Evolutionary conservation across 768 basidiomycete genomes (phyloP).

Genomic region (Leccinum rimulosum): DNA sequence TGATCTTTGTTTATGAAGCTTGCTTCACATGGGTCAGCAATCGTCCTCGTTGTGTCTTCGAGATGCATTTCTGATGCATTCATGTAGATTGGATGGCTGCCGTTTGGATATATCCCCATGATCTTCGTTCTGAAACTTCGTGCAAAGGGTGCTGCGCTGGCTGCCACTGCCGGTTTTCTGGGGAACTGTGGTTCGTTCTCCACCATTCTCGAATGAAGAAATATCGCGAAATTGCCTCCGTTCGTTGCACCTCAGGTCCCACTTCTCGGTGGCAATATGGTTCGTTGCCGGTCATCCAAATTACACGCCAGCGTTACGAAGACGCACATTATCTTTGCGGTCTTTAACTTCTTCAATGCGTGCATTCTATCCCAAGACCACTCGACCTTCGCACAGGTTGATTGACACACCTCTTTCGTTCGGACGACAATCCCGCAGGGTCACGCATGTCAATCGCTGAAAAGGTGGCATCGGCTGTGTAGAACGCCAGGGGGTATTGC

Average conservation of each 20-base stretch:
- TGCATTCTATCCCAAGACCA: background rate
- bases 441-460: background rate
- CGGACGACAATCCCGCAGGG: background rate
- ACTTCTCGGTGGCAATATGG: too few species aligned
- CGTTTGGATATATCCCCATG: conserved; percentile 8
- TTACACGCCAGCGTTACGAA: conserved; percentile 7
- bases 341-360: background rate
- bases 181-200: conserved; percentile 4
- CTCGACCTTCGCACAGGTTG: conserved; percentile 2
- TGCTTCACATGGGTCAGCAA: conserved; percentile 8
- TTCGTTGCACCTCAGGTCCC: too few species aligned
- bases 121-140: conserved; percentile 7
- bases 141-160: conserved; percentile 4
- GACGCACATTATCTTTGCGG: conserved; percentile 3
- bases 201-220: too few species aligned
- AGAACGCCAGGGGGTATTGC: background rate
- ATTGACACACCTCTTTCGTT: conserved; percentile 1
- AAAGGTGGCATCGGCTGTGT: background rate
- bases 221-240: background rate
- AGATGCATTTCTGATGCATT: background rate
- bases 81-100: conserved; percentile 6
- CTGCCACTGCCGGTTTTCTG: conserved; percentile 1
- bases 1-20: conserved; percentile 8
- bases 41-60: background rate
- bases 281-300: conserved; percentile 3